Evolutionary conservation across 2,329 filamentous ascomycete genomes (phyloP), one percentile per base, ranked within the genome.

Genomic region (Raffaelea arxii): DNA sequence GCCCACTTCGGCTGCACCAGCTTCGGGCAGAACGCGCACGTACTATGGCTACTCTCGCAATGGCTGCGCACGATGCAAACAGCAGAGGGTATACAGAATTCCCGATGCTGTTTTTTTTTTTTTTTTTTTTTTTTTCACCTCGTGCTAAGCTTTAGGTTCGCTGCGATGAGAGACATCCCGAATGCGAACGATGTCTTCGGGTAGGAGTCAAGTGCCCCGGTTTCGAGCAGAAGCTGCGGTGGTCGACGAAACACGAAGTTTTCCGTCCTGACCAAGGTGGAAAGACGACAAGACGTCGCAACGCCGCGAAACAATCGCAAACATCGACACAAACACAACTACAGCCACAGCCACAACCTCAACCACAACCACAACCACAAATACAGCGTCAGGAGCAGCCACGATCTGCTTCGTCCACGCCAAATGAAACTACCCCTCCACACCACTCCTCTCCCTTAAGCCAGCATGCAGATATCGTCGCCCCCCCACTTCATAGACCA

Each of bases 191-290:
- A 47, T 72, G 69, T 55, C 59, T 60, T 43, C 65, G 63, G 44
- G 61, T 65, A 24, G 64, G 65, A 25, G 59, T 64, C n/a, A 49
- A 59, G 23, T 72, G 69, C 49, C 68, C 69, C 25, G 69, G 68
- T 6, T 71, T 70, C 43, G 63, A 64, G 53, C 67, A 69, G 55
- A 65, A 63, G 43, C 54, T 71, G 39, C 67, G 68, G 43, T 72
- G 69, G 69, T 69, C 65, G 10, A 67, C 65, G 41, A 72, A 71
- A 52, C 68, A 71, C 55, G 68, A 71, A 53, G 61, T 68, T n/a
- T 49, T 53, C 19, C 43, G n/a, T n/a, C n/a, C n/a, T n/a, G n/a
- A n/a, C n/a, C n/a, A n/a, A n/a, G n/a, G n/a, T n/a, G n/a, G n/a
- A n/a, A n/a, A n/a, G n/a, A n/a, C n/a, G n/a, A n/a, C n/a, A n/a